A percentile compares a stretch with the other conserved stretches of the same genome.
Evolutionary conservation across 257 asterid genomes (phyloP).

Genomic region (Catharanthus roseus): DNA sequence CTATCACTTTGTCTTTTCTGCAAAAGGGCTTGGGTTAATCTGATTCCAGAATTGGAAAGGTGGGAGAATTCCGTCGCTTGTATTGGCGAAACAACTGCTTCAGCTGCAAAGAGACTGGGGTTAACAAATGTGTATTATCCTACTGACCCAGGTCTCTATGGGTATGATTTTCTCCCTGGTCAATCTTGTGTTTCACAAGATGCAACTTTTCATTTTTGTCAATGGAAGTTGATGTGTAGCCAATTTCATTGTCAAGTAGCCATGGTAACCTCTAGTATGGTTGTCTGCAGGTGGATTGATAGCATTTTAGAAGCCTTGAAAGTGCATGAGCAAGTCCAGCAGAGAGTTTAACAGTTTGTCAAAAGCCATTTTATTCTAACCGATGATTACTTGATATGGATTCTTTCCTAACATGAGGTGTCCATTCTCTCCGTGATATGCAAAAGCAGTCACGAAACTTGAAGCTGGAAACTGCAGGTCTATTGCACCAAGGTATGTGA

Average conservation of each 20-base stretch:
- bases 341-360: constrained; percentile 27
- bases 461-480: constrained; percentile 1
- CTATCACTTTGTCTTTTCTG: constrained; percentile 12
- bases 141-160: constrained; percentile 65
- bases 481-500: not conserved
- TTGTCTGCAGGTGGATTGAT: constrained; percentile 57
- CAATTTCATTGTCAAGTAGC: not conserved
- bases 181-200: not conserved
- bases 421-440: not conserved
- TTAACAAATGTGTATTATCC: constrained; percentile 59
- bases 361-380: constrained; percentile 2
- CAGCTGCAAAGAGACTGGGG: constrained; percentile 61
- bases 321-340: constrained; percentile 43
- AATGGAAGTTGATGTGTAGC: not conserved
- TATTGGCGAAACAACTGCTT: constrained; percentile 86
- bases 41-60: constrained; percentile 40
- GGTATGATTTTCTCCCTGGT: constrained; percentile 36
- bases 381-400: not conserved
- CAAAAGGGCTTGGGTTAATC: constrained; percentile 63
- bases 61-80: constrained; percentile 73
- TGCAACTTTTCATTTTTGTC: not conserved
- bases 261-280: not conserved
- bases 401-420: not conserved
- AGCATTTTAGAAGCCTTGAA: constrained; percentile 58
- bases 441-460: not conserved